Base-by-base conservation (phyloP, 1,139 yeast genomes). In the Entelexis sorbosivorans region DNA sequence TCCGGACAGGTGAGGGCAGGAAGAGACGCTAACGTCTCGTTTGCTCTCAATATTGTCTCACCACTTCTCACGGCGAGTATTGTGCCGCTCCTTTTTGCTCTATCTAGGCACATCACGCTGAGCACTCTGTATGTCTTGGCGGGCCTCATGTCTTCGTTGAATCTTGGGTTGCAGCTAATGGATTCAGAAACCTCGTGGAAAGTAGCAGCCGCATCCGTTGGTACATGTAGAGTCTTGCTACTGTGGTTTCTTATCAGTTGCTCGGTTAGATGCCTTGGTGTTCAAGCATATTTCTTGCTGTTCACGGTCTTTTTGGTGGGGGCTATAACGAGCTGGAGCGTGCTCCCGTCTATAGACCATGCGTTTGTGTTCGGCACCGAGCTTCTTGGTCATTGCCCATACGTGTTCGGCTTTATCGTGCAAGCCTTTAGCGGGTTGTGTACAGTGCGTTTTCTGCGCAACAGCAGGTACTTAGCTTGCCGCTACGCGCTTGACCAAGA, bases 401-500 rank as follows among this genome's bases (percentile, higher is more conserved):
- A 22, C 14, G 22, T 20, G 10, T 13, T 20, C n/a, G 33, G 32
- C 1, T 13, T 48, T 14, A 31, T 16, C 2, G 13, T 29, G 43
- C 82, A 93, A 0, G 66, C 72, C 1, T 42, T 81, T 0, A 71
- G 79, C 56, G 91, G 89, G 1, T 55, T 67, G 1, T 54, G 71
- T 1, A 69, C 85, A 58, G 66, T 82, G 5, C 51, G 64, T 44
- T 84, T 69, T 61, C 28, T 54, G 17, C 29, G 47, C 53, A 65
- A 73, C 5, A 82, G 81, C 63, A 78, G 78, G 52, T 66, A 69
- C 51, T 50, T 63, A 42, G 66, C 78, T 52, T 72, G 73, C 49
- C 74, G 86, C 56, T 70, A 70, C 47, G 73, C 70, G 51, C 68
- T 83, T 47, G 84, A 81, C 58, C 64, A 69, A 38, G 89, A 82